Evolutionary conservation across 2,329 filamentous ascomycete species (phyloP), one percentile per base, ranked within the genome.

Genomic region (Alternaria gaisen): DNA sequence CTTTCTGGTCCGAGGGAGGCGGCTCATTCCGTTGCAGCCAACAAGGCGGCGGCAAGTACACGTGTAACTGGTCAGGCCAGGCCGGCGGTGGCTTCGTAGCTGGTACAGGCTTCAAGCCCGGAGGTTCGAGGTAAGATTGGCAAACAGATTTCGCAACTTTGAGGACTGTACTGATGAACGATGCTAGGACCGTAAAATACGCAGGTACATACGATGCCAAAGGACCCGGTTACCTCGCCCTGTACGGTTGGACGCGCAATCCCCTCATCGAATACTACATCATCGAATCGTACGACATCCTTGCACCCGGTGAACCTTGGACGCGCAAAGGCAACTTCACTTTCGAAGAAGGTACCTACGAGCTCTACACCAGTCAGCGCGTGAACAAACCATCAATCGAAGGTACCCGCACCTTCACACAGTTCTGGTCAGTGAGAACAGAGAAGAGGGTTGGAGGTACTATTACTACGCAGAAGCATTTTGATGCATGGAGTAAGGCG

Each of bases 191-290:
- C 14, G 66, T 72, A 48, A 66, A 58, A 50, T 71, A 70, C 48
- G 56, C 59, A 18, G 67, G 68, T n/a, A 64, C 64, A n/a, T 71
- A 66, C 61, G 54, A 60, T n/a, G 60, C 67, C 54, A 63, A 67
- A 42, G 67, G 68, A 0, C 70, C 68, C 14, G 68, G 65, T 10
- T 72, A 72, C 26, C 66, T 75, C 18, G 68, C 85, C 16, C 72
- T 87, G 30, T 87, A 88, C 65, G 85, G 85, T 32, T 88, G 86
- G 84, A 85, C 83, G 4, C 78, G 72, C 14, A 80, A 80, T 64
- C 83, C 84, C 0, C 76, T 86, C 11, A 78, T 86, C 66, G 85
- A 87, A 64, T 87, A 86, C 78, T 87, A 87, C 75, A 81, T 87
- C 60, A 79, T 87, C 63, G 85, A 87, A 62, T 77, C 78, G 10